Conservation (phyloP, 805 yeast species). For the Ogataea angusta region DNA sequence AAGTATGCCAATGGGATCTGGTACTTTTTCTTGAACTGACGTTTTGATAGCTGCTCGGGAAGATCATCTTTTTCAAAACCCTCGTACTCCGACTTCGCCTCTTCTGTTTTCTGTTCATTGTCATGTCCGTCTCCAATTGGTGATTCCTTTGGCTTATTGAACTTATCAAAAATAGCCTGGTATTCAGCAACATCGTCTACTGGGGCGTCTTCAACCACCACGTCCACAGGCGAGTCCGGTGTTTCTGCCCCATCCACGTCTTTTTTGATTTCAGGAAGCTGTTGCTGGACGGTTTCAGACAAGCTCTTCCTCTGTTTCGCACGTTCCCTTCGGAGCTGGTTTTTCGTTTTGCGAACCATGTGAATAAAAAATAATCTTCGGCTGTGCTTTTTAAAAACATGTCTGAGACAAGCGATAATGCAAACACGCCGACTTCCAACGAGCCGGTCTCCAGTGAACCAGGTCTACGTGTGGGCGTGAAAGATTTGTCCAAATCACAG, state of each 20-base stretch:
- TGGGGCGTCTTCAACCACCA: conserved; percentile 13
- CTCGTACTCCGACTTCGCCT: conserved; percentile 13
- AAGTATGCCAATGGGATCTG: conserved; percentile 66
- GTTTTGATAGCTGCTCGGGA: conserved; percentile 36
- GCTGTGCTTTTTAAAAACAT: conserved; percentile 1
- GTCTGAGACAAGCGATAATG: conserved; percentile 6
- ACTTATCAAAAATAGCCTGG: conserved; percentile 22
- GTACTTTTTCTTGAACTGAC: conserved; percentile 48
- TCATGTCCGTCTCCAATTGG: not conserved
- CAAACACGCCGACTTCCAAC: conserved; percentile 1
- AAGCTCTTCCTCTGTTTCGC: conserved; percentile 33
- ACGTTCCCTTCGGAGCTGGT: conserved; percentile 51
- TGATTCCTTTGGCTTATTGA: conserved; percentile 9
- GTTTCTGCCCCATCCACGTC: not conserved
- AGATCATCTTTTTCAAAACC: conserved; percentile 25
- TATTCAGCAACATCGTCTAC: conserved; percentile 12
- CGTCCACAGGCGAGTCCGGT: conserved; percentile 4
- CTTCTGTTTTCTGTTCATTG: not conserved
- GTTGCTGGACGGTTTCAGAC: not conserved
- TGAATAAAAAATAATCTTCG: conserved; percentile 7
- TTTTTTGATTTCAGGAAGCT: not conserved
- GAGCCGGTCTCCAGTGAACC: conserved; percentile 9
- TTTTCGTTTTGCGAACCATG: conserved; percentile 42
- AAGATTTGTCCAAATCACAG: not conserved
- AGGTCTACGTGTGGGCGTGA: conserved; percentile 1